Conservation (phyloP, 2,329 filamentous ascomycete species). For the Penicillium sp. region DNA sequence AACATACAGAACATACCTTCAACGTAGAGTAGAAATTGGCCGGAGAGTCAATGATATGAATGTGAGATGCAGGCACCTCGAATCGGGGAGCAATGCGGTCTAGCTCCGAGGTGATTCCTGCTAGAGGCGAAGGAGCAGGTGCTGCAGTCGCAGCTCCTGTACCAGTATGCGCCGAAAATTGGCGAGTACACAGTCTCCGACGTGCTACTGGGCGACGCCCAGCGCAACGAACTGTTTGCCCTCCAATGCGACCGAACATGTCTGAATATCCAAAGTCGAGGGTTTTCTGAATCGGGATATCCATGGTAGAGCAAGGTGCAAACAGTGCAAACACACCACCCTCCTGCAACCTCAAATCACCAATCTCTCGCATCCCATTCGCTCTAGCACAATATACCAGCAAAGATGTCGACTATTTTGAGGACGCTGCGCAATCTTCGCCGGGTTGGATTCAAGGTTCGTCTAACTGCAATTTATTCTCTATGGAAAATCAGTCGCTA, state of each 20-base stretch:
- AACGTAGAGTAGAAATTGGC: constrained; percentile 87
- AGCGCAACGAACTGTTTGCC: constrained; percentile 37
- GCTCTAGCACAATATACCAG: constrained; percentile 20
- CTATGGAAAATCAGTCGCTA: constrained; percentile 32
- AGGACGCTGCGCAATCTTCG: constrained; percentile 85
- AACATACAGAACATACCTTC: constrained; percentile 59
- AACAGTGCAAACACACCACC: constrained; percentile 37
- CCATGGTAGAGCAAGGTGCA: constrained; percentile 22
- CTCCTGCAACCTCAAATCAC: constrained; percentile 26
- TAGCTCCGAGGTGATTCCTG: constrained; percentile 67
- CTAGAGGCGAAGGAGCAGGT: constrained; percentile 49
- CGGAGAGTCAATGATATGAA: constrained; percentile 75
- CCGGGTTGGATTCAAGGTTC: constrained; percentile 82
- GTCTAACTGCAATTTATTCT: background rate
- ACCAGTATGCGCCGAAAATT: constrained; percentile 36
- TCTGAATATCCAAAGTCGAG: constrained; percentile 7
- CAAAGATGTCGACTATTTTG: constrained; percentile 83
- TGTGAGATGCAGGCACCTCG: constrained; percentile 74
- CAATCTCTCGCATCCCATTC: constrained; percentile 17
- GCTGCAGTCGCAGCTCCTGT: constrained; percentile 24
- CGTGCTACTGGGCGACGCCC: constrained; percentile 31
- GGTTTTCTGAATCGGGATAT: constrained; percentile 25
- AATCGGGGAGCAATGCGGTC: constrained; percentile 91
- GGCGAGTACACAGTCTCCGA: constrained; percentile 35
- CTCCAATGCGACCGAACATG: constrained; percentile 44